Evolutionary conservation across 148 eudicot genomes (phyloP), one percentile per base, ranked within the genome.

Genomic region (Polygonum aviculare): DNA sequence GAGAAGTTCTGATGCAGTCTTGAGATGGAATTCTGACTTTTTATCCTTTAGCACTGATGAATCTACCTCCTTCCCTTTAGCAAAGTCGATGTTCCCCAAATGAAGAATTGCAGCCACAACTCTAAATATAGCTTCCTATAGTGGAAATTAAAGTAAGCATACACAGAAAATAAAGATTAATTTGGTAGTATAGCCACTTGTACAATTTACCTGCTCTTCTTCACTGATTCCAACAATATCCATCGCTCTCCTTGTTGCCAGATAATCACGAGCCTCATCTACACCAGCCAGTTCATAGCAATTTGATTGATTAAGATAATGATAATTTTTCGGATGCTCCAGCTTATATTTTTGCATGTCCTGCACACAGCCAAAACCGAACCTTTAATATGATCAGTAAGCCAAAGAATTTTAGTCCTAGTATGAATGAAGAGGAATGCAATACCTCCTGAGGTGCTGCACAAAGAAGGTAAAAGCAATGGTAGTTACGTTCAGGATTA

Each of bases 101-200:
- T 96, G 99, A 80, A 96, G 98, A 86, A 96, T 87, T 75, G 99
- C 87, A 77, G 99, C 99, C 81, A 93, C 89, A 79, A 96, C 98
- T 82, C 99, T 93, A 80, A 96, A 96, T 85, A 96, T 96, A 69
- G 99, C 98, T 79, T 96, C 99, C 99, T 96, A 86, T 60, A 59
- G 71, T 73, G 78, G 63, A 59, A 41, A 75, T 45, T 15, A 70
- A 21, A 72, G 22, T 51, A 52, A 74, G 59, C 44, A 81, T 36
- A 65, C 33, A 8, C 38, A 74, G 36, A 16, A 3, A 35, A 15
- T 45, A 77, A 18, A 76, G 8, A 35, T 21, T 49, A 16, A 40
- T 62, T 74, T 49, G 48, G 39, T 71, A 70, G 62, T 47, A 31
- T n/a, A 12, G 0, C 19, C 38, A 72, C 19, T 41, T 10, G 45